Base-by-base conservation (phyloP, 768 basidiomycete species). In the Boletales sp. region DNA sequence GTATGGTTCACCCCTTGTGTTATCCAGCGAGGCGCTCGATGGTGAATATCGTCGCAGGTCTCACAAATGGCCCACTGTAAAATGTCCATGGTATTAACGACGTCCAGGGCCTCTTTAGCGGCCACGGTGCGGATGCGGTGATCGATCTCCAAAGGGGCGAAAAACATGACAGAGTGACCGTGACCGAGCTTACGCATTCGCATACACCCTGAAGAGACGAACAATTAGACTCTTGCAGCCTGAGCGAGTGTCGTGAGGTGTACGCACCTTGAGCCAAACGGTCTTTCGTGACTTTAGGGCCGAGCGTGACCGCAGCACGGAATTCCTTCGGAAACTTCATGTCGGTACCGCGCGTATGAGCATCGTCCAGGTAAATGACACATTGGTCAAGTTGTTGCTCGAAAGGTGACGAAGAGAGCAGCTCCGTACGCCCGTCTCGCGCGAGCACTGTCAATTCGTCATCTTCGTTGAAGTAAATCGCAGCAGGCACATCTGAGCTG, bases 161-260 rank as follows among this genome's bases (percentile, higher is more conserved):
- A 74, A 55, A 79, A 78, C 47, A 73, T 61, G n/a, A 79, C 57
- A 2, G 77, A 74, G 47, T 80, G 78, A 0, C 72, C 74, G 10
- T 63, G 57, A 12, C 79, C 79, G 1, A 80, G 66, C 55, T 71
- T 68, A 3, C 79, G 69, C 78, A 80, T 77, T 12, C 78, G 67
- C 78, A 80, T 80, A 47, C 78, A 80, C 4, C 77, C 78, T 79
- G 18, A 19, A n/a, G 7, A 5, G 3, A 40, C 2, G 12, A 9
- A 19, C 5, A 43, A 5, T 37, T 5, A 30, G n/a, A 41, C 34
- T 37, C 14, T 0, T 15, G 32, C 2, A 39, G n/a, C 15, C 17
- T 17, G 6, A 15, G 14, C 0, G 7, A 5, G 13, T 8, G 24
- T 27, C 24, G 5, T 4, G 38, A 5, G 9, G 3, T 7, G 5